Evolutionary conservation across 2,329 filamentous ascomycete genomes (phyloP), one percentile per base, ranked within the genome.

Genomic region (Penicillium janthinellum): DNA sequence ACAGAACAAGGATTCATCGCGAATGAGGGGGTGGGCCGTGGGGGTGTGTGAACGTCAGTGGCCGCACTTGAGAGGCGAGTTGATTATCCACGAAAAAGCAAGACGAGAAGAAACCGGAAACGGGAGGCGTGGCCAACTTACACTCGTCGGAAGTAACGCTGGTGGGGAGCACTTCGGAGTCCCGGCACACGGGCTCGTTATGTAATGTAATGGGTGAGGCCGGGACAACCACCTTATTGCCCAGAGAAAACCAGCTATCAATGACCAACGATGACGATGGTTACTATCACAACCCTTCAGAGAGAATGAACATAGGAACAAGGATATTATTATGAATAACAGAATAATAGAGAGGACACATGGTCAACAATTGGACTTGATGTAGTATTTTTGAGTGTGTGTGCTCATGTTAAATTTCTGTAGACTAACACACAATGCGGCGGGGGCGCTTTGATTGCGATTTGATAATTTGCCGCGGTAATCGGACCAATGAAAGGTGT

Each of bases 21-120:
- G 6, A 28, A 45, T 45, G 42, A 45, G 42, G 42, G 41, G 22
- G 42, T 15, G 20, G 20, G 2, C 20, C 20, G 20, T 20, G 20
- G 48, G 34, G 10, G 17, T n/a, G 22, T 3, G 6, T 15, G 49
- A 28, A 52, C 20, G 37, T 39, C 17, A 39, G 34, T 38, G 34
- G 49, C 6, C 5, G 8, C 7, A 37, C 5, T 3, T 5, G 31
- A 52, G 49, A 39, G 35, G 22, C 22, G 20, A 35, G 4, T 8
- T 42, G 12, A 60, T 48, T 53, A 34, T 41, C 42, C 45, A 41
- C 51, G 50, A 55, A 35, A 50, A 35, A 31, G 34, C 20, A 20
- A 15, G 54, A 51, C 37, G 50, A 52, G 53, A 54, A 44, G 41
- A 58, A 57, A 60, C 62, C 61, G 61, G 58, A 58, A 59, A 56